Evolutionary conservation across 176 grass and related monocot species (phyloP), one percentile per base, ranked within the genome.

Genomic region (Chrysopogon serrulatus): DNA sequence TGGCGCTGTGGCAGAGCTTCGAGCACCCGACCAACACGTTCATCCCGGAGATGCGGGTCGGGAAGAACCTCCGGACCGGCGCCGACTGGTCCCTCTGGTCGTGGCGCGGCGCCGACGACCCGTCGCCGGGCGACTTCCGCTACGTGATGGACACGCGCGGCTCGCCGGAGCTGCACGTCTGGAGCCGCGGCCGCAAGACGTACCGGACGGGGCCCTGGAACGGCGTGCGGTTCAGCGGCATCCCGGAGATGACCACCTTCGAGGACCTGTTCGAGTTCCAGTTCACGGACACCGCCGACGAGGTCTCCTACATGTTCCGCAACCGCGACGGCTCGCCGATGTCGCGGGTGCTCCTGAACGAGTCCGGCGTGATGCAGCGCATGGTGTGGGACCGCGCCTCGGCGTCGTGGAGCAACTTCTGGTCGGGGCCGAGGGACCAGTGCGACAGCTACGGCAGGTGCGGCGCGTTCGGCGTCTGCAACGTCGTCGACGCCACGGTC

Each of bases 161-260:
- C n/a, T 48, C 65, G 16, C 90, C 87, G 39, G 90, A 95, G 79
- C 30, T 90, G 7, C n/a, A 77, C 47, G 6, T 86, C 0, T 84
- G 85, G 81, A 23, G 44, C 14, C 13, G 8, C 0, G 65, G 73
- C 16, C 43, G 47, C 2, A 78, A 83, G 59, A 73, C 10, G 5
- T 95, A 83, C 73, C 77, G 93, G 5, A 79, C 84, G 2, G 93
- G 93, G 0, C 81, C 90, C 0, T 95, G 93, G 93, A 92, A 83
- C 16, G 90, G 93, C 6, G 8, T 77, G 11, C 73, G 82, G 23
- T 92, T 83, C 82, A 87, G 80, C 56, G 92, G 92, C 71, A 54
- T 87, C 30, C 87, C 90, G 23, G 85, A 65, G 82, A 89, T 88
- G 85, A 65, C 82, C 2, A 91, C 84, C 36, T 93, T 81, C 82